These are phyloP conservation scores for Linderina pennispora DNA, from an alignment of 192 early-diverging fungal species.

Conservation along the genomic window DNA sequence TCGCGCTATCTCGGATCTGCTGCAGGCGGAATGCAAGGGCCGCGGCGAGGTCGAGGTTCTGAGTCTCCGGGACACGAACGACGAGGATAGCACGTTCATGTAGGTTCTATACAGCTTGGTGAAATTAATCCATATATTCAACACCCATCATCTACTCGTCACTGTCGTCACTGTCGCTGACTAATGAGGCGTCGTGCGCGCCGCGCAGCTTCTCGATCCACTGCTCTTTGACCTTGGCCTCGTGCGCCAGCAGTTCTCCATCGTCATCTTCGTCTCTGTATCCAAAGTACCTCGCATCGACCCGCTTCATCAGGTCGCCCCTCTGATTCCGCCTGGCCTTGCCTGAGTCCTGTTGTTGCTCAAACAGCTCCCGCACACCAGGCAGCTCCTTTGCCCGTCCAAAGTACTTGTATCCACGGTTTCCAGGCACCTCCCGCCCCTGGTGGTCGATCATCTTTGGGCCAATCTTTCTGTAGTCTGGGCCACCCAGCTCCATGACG, in stretches of 20 bases:
- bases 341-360: constrained; percentile 48
- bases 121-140: too few relatives aligned
- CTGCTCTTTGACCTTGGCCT: constrained; percentile 55
- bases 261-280: constrained; percentile 91
- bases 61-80: constrained; percentile 64
- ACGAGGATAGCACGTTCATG: constrained; percentile 55
- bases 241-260: constrained; percentile 72
- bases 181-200: constrained; percentile 21
- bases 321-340: constrained; percentile 52
- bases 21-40: constrained; percentile 79
- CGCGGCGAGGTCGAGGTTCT: constrained; percentile 86
- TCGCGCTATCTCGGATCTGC: constrained; percentile 70
- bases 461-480: constrained; percentile 80
- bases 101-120: constrained; percentile 4
- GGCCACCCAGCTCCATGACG: constrained; percentile 88
- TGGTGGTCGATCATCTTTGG: constrained; percentile 78
- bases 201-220: constrained; percentile 20
- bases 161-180: constrained; percentile 2
- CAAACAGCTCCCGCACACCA: constrained; percentile 89
- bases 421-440: constrained; percentile 84
- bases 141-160: too few relatives aligned
- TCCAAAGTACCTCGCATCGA: constrained; percentile 94
- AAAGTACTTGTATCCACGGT: constrained; percentile 96
- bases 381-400: constrained; percentile 92
- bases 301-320: constrained; percentile 64